A percentile compares a stretch with the other conserved stretches of the same genome.
These are phyloP conservation scores for Amoebophrya sp. DNA, from an alignment of 169 alveolate genomes.

Conservation along the genomic window DNA sequence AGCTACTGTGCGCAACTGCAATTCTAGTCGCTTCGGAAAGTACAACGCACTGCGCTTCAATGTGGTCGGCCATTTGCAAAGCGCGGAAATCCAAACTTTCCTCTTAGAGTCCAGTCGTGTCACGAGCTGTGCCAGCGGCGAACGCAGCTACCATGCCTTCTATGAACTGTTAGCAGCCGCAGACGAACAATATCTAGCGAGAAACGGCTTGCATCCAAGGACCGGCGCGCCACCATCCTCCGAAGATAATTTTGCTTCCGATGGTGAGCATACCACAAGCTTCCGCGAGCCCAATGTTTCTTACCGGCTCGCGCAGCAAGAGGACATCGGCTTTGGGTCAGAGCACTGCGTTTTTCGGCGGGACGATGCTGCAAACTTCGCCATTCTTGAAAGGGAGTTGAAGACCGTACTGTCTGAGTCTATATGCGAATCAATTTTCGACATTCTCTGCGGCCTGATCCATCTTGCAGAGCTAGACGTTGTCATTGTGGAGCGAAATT, in stretches of 20 bases:
- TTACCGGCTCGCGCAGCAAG: background rate
- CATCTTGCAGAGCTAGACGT: background rate
- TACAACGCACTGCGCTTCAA: slow-evolving; percentile 73
- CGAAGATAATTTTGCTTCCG: too few relatives aligned
- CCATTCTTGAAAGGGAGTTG: background rate
- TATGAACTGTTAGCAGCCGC: slow-evolving; percentile 71
- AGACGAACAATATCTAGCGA: background rate
- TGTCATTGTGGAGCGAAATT: background rate
- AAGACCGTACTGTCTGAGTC: background rate
- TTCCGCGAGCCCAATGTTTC: too few relatives aligned
- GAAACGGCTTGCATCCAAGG: background rate
- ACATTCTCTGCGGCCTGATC: background rate
- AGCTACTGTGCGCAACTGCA: slow-evolving; percentile 84
- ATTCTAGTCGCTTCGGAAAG: slow-evolving; percentile 90
- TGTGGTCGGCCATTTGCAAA: slow-evolving; percentile 16
- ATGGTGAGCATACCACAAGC: too few relatives aligned
- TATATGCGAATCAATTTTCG: background rate
- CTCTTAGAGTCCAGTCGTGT: slow-evolving; percentile 91
- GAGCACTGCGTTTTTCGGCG: background rate
- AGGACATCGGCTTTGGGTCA: background rate
- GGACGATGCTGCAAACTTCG: background rate
- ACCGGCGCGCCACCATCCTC: too few relatives aligned
- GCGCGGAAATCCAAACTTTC: background rate
- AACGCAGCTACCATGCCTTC: slow-evolving; percentile 87
- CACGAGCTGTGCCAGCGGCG: slow-evolving; percentile 74